Base-by-base conservation (phyloP, 2,329 filamentous ascomycete genomes). In the Falciphora oryzae region DNA sequence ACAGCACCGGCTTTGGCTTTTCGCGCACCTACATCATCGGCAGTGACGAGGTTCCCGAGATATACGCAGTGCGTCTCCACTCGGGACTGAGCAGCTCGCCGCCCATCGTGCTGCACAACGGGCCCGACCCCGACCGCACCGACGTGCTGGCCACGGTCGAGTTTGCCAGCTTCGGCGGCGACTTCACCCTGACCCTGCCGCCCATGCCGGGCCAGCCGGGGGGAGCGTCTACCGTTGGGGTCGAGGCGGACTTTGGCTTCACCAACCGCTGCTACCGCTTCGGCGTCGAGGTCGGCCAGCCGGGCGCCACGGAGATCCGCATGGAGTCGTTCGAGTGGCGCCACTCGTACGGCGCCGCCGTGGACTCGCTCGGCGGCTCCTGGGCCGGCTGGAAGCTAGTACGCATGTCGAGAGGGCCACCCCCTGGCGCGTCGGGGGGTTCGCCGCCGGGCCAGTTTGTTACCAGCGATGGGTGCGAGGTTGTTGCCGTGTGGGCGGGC, bases 281-380 rank as follows among this genome's bases (percentile, higher is more conserved):
- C 65, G 59, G 66, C 53, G 72, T 79, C 63, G 74, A 77, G 64
- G 71, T 77, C 35, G 70, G 73, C 44, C 65, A 70, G 59, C 62
- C 59, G 27, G 65, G 32, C n/a, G 28, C 50, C 25, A 62, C 63
- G 6, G 16, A 50, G 28, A 57, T 64, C n/a, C 64, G 65, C 28
- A 65, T 68, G 28, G 79, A 81, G 68, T 61, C 66, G 25, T 81
- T 79, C 67, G 76, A 81, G 71, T 82, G 80, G 80, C 75, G 78
- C 3, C 72, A 75, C 65, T 75, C 74, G 65, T 69, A 69, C 44
- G 75, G 76, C 57, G 66, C 66, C 5, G 78, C 75, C 56, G 71
- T 80, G 35, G 70, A 68, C 56, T 67, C 66, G 6, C 70, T 80
- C 3, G 73, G 71, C 29, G 69, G 73, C 8, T 65, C 69, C n/a